Evolutionary conservation across 139 green algal species (phyloP), one percentile per base, ranked within the genome.

Genomic region (Haematococcus lacustris): DNA sequence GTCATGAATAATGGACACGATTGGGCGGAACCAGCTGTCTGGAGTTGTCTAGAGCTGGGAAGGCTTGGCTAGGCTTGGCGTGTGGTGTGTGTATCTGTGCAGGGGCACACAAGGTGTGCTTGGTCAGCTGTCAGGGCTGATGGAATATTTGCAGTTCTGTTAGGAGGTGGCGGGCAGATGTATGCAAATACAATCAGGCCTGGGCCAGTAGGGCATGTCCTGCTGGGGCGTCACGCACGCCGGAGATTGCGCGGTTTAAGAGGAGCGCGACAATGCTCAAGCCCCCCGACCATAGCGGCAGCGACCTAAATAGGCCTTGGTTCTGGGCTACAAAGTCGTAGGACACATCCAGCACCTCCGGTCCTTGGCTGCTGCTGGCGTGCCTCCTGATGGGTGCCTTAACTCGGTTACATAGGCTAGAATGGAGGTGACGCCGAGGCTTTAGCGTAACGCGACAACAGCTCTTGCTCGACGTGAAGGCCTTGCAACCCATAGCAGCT

Each of bases 241-340:
- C 83, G 38, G 80, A 83, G 1, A 86, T 43, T 1, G 72, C 30
- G 0, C 83, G 51, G 72, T 88, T 88, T 0, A 68, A 40, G 0
- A 88, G 74, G 3, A 88, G 50, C 0, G 51, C 74, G 0, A 57
- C 80, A 32, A 86, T 80, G 33, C 83, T 80, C 25, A 72, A 0
- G 21, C 70, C 80, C 7, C 83, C 83, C 30, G 75, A 70, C n/a
- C 75, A 86, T 25, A 88, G 61, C 0, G 83, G 83, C 38, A 86
- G 64, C 9, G 69, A 71, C 7, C 83, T 73, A 9, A 88, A 77
- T 32, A 83, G 26, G 26, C 40, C 62, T 28, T 82, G 75, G 66
- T 86, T 84, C 6, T 53, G 35, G 1, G 74, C 73, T 30, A 88
- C 78, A 37, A 85, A 69, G 21, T 76, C 76, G 37, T 79, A 88